Percentiles rank a stretch among this genome's conserved stretches.
phyloP scores from a whole-genome alignment of 176 grass and related monocot genomes.

The Musa beccarii region DNA sequence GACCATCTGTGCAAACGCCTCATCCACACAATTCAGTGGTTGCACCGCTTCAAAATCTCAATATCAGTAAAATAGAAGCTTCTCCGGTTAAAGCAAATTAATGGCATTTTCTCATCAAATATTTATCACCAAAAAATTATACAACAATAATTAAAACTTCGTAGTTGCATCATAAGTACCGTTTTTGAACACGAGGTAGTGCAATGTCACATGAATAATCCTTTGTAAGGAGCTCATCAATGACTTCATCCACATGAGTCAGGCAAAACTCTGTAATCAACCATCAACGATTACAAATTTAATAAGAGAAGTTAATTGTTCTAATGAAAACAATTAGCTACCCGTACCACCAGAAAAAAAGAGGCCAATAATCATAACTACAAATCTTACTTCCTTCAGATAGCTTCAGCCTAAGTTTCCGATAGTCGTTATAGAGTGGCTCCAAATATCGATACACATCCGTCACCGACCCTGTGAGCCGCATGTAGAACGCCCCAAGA shows the following conservation, averaged over 20 bases:
- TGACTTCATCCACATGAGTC: slow-evolving; percentile 79
- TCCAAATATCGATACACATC: slow-evolving; percentile 96
- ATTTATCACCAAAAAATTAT: not conserved
- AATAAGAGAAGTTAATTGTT: too few relatives aligned
- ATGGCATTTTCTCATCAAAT: not conserved
- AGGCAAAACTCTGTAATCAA: slow-evolving; percentile 48
- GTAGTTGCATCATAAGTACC: slow-evolving; percentile 26
- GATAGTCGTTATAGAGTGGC: slow-evolving; percentile 89
- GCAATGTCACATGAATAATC: slow-evolving; percentile 85
- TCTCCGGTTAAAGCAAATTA: not conserved
- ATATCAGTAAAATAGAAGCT: not conserved
- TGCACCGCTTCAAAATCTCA: not conserved
- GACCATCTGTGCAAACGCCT: too few relatives aligned
- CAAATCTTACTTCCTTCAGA: slow-evolving; percentile 53
- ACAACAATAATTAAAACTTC: not conserved
- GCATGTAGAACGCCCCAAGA: slow-evolving; percentile 75
- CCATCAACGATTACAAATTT: not conserved
- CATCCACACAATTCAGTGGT: too few relatives aligned
- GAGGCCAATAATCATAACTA: not conserved
- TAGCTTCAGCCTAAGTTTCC: slow-evolving; percentile 71
- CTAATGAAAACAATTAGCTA: too few relatives aligned
- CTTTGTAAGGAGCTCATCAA: slow-evolving; percentile 79
- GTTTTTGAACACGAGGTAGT: slow-evolving; percentile 89
- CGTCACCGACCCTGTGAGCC: slow-evolving; percentile 60
- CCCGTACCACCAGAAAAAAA: not conserved